Percentiles rank a stretch among this genome's conserved stretches.
phyloP scores from a whole-genome alignment of 495 filamentous ascomycete species.

The Hypoxylon cercidicola region DNA sequence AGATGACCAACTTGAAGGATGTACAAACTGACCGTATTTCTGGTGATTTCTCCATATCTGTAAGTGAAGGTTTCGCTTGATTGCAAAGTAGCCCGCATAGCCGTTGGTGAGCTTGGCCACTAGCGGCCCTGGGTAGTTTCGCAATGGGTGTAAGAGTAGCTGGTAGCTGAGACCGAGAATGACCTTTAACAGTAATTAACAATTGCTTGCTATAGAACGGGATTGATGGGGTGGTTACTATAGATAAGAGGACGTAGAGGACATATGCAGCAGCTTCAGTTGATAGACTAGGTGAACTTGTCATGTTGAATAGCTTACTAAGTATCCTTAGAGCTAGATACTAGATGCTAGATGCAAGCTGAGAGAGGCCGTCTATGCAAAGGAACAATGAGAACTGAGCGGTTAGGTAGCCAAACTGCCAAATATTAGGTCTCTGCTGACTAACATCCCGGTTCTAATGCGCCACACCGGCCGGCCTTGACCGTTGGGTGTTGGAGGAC shows the following conservation, averaged over 20 bases:
- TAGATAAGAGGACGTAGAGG: not conserved
- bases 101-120: constrained; percentile 37
- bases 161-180: constrained; percentile 20
- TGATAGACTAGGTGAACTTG: not conserved
- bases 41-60: constrained; percentile 22
- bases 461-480: no score
- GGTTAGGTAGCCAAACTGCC: no score
- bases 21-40: constrained; percentile 16
- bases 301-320: not conserved
- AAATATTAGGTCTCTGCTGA: no score
- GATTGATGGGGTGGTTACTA: not conserved
- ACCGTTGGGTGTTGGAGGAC: no score
- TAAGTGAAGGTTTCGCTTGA: constrained; percentile 16
- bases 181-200: constrained; percentile 4
- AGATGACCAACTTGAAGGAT: not conserved
- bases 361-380: no score
- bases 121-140: constrained; percentile 48
- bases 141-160: constrained; percentile 42
- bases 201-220: not conserved
- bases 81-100: constrained; percentile 18
- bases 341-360: no score
- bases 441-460: no score
- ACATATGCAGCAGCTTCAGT: not conserved
- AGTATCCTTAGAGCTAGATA: no score
- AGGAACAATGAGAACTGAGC: no score